phyloP scores from a whole-genome alignment of 495 filamentous ascomycete genomes.

The Zalerion maritima region DNA sequence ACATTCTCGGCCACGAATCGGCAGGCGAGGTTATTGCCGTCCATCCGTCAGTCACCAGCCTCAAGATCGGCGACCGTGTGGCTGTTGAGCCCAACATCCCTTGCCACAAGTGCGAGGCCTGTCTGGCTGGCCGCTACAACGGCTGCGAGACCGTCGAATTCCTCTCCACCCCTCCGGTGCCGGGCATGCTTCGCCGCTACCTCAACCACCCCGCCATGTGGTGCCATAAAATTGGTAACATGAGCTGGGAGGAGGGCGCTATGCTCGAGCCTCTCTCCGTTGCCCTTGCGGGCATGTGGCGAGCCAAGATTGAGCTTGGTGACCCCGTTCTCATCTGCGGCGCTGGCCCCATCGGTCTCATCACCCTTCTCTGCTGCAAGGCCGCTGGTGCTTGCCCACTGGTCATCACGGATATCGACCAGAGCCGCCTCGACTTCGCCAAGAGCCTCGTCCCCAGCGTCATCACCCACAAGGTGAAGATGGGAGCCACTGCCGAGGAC shows the following conservation, averaged over 20 bases:
- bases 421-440: slow-evolving; percentile 67
- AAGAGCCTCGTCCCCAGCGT: slow-evolving; percentile 59
- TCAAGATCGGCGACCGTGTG: slow-evolving; percentile 73
- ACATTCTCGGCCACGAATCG: slow-evolving; percentile 88
- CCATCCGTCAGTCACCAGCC: slow-evolving; percentile 58
- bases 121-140: slow-evolving; percentile 82
- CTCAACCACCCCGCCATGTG: slow-evolving; percentile 83
- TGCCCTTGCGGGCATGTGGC: slow-evolving; percentile 68
- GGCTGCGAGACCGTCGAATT: slow-evolving; percentile 75
- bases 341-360: slow-evolving; percentile 80
- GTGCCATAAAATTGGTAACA: slow-evolving; percentile 84
- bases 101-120: slow-evolving; percentile 79
- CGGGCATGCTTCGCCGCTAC: slow-evolving; percentile 80
- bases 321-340: slow-evolving; percentile 79
- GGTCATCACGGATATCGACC: slow-evolving; percentile 86
- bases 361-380: slow-evolving; percentile 63
- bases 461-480: slow-evolving; percentile 64
- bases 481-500: slow-evolving; percentile 49
- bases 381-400: slow-evolving; percentile 77
- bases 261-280: slow-evolving; percentile 79
- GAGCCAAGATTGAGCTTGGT: slow-evolving; percentile 61
- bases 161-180: slow-evolving; percentile 75
- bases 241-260: slow-evolving; percentile 80
- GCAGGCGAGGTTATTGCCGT: slow-evolving; percentile 70
- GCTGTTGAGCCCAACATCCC: slow-evolving; percentile 86